These are phyloP conservation scores for Heterococcus sp. DNA, from an alignment of 108 stramenopile species.

Conservation along the genomic window DNA sequence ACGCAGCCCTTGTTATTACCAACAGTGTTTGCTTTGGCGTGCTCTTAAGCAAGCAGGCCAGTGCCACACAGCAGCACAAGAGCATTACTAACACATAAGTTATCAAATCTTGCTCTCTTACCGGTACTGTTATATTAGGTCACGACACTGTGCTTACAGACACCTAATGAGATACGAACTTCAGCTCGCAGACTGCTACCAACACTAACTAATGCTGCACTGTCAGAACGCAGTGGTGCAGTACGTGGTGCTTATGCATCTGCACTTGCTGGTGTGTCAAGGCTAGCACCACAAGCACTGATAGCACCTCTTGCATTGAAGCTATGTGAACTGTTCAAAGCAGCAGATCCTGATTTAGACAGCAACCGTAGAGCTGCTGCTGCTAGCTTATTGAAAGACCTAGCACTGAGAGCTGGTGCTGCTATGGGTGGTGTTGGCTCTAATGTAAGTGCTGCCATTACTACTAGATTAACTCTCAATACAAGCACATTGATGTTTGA, in stretches of 20 bases:
- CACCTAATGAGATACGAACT: constrained; percentile 3
- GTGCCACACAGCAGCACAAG: too few species aligned
- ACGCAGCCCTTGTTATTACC: too few species aligned
- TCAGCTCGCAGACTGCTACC: constrained; percentile 33
- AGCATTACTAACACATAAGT: too few species aligned
- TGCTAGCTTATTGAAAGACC: constrained; percentile 21
- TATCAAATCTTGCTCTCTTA: too few species aligned
- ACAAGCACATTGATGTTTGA: too few species aligned
- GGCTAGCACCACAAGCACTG: constrained; percentile 16
- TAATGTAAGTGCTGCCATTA: neutral
- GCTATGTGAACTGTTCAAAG: constrained; percentile 18
- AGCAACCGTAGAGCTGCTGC: constrained; percentile 19
- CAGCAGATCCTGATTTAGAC: constrained; percentile 20
- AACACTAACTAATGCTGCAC: constrained; percentile 33
- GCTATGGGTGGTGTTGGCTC: neutral
- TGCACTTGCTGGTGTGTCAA: constrained; percentile 39
- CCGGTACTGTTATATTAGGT: too few species aligned
- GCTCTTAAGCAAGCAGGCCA: too few species aligned
- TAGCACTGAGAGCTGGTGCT: neutral
- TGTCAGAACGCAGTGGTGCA: constrained; percentile 45
- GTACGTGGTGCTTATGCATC: constrained; percentile 30
- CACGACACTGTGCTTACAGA: constrained; percentile 29
- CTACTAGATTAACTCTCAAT: too few species aligned
- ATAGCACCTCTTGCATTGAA: constrained; percentile 23
- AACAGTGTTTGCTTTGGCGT: too few species aligned